phyloP scores from a whole-genome alignment of 306 rosid species.

The Geum urbanum region DNA sequence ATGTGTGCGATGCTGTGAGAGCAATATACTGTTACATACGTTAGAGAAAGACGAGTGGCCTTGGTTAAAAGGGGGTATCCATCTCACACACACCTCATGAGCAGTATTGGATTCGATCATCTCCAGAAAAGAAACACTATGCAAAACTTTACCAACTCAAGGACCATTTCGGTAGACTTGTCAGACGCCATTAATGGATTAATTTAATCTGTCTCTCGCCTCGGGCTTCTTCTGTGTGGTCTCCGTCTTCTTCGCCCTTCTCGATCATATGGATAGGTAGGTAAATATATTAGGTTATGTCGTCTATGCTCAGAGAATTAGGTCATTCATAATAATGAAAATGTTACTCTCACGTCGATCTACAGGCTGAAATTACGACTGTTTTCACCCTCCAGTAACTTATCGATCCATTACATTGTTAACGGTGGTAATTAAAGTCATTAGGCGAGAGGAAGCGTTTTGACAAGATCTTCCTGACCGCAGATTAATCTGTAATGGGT shows the following conservation, averaged over 20 bases:
- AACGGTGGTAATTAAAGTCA: too few relatives aligned
- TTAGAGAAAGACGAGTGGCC: not conserved
- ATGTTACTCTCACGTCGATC: not conserved
- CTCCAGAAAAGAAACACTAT: not conserved
- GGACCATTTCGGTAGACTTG: constrained; percentile 24
- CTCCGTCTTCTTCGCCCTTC: not conserved
- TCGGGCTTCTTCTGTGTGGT: constrained; percentile 1
- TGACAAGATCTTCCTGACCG: too few relatives aligned
- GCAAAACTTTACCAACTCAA: constrained; percentile 5
- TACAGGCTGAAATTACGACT: not conserved
- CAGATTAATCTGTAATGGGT: too few relatives aligned
- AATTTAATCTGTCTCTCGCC: not conserved
- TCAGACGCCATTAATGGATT: constrained; percentile 30
- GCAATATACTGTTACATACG: too few relatives aligned
- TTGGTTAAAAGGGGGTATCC: not conserved
- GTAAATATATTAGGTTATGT: not conserved
- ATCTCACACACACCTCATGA: not conserved
- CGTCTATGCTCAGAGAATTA: not conserved
- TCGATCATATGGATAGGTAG: not conserved
- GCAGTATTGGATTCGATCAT: not conserved
- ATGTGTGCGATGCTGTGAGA: too few relatives aligned
- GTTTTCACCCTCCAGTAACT: not conserved
- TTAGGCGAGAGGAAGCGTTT: too few relatives aligned
- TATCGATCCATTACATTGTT: not conserved
- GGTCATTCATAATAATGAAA: not conserved